These are phyloP conservation scores for Oidium heveae DNA, from an alignment of 2,329 filamentous ascomycete species.

Conservation along the genomic window DNA sequence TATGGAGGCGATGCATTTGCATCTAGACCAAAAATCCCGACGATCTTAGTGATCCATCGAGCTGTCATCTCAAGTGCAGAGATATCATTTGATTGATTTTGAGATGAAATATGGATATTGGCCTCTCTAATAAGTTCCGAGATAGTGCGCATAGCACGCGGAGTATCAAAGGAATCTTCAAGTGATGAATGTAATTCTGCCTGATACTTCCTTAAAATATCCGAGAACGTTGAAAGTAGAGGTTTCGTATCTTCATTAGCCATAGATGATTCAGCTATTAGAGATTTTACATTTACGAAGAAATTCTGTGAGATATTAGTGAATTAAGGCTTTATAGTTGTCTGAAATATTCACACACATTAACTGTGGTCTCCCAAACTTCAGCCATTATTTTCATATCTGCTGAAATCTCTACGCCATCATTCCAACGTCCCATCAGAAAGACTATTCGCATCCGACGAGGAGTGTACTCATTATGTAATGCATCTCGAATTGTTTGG, in stretches of 20 bases:
- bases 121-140: constrained; percentile 53
- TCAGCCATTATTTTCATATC: constrained; percentile 52
- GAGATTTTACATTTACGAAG: constrained; percentile 29
- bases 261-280: constrained; percentile 20
- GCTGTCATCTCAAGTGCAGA: constrained; percentile 30
- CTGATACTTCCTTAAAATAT: constrained; percentile 24
- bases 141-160: constrained; percentile 52
- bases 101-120: constrained; percentile 32
- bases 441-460: constrained; percentile 67
- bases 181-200: constrained; percentile 32
- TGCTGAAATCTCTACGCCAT: constrained; percentile 72
- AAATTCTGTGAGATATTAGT: constrained; percentile 22
- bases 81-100: constrained; percentile 21
- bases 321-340: background rate
- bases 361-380: constrained; percentile 58
- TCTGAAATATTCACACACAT: constrained; percentile 19
- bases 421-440: constrained; percentile 68
- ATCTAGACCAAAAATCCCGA: constrained; percentile 66
- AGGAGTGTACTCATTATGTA: constrained; percentile 45
- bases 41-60: constrained; percentile 59
- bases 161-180: constrained; percentile 71
- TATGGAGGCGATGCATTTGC: constrained; percentile 29
- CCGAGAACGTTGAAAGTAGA: constrained; percentile 20
- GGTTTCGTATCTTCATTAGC: constrained; percentile 9
- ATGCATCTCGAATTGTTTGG: constrained; percentile 68